A percentile compares a stretch with the other conserved stretches of the same genome.
These are phyloP conservation scores for Amanita phalloides DNA, from an alignment of 768 basidiomycete species.

Conservation along the genomic window DNA sequence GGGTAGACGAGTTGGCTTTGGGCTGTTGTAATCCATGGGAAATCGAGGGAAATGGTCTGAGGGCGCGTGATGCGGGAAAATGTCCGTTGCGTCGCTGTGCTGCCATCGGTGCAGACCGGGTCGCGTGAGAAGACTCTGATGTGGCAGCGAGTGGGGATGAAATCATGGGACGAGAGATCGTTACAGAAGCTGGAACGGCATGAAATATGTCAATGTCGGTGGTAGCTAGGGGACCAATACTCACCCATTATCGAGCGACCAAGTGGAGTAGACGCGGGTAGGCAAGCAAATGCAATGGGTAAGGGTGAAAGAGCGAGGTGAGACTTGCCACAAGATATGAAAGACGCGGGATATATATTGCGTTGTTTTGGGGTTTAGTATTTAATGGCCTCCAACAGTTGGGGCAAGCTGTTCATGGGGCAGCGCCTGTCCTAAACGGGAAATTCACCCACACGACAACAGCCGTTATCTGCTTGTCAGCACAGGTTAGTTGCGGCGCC, in stretches of 20 bases:
- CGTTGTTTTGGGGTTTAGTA: slow-evolving; percentile 1
- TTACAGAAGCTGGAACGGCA: slow-evolving; percentile 24
- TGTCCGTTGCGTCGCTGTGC: slow-evolving; percentile 30
- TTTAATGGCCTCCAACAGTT: neutral
- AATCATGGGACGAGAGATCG: slow-evolving; percentile 40
- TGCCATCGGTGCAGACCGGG: slow-evolving; percentile 18
- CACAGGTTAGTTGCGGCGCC: neutral
- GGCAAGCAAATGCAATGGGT: slow-evolving; percentile 1
- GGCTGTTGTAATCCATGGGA: slow-evolving; percentile 28
- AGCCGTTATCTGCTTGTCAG: neutral
- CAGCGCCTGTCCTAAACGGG: neutral
- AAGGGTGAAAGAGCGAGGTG: neutral
- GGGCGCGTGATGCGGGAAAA: slow-evolving; percentile 65
- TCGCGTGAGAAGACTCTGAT: slow-evolving; percentile 24
- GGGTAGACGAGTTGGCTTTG: slow-evolving; percentile 14
- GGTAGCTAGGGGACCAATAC: neutral
- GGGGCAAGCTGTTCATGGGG: neutral
- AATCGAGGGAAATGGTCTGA: slow-evolving; percentile 70
- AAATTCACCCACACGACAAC: neutral
- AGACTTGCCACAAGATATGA: neutral
- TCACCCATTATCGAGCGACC: slow-evolving; percentile 3
- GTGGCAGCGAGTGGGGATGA: slow-evolving; percentile 46
- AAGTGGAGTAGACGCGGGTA: neutral
- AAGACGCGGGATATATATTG: neutral
- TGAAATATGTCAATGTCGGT: neutral